phyloP scores from a whole-genome alignment of 2,329 filamentous ascomycete species.

The Pezicula neosporulosa region DNA sequence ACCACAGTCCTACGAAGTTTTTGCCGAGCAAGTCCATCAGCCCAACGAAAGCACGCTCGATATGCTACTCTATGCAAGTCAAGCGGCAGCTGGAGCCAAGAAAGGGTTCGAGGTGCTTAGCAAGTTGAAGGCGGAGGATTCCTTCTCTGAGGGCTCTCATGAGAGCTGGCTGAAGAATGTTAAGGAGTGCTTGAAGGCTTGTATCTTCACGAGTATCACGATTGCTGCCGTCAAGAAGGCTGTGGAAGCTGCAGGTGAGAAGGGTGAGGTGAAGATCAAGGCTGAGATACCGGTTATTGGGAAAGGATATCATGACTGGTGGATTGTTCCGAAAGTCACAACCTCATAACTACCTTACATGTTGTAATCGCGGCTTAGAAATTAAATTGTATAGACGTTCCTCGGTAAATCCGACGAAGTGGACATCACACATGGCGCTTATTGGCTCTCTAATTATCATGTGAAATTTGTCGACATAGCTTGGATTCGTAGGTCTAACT shows the following conservation, averaged over 20 bases:
- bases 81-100: slow-evolving; percentile 34
- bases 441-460: too few relatives aligned
- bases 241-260: slow-evolving; percentile 33
- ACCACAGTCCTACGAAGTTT: slow-evolving; percentile 50
- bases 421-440: too few relatives aligned
- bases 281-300: slow-evolving; percentile 50
- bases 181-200: slow-evolving; percentile 63
- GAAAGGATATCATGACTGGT: slow-evolving; percentile 60
- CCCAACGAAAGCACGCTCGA: slow-evolving; percentile 30
- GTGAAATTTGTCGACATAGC: too few relatives aligned
- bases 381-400: too few relatives aligned
- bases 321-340: slow-evolving; percentile 51
- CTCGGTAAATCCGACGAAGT: too few relatives aligned
- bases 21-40: slow-evolving; percentile 40
- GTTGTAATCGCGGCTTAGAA: too few relatives aligned
- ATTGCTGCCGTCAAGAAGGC: slow-evolving; percentile 58
- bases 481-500: too few relatives aligned
- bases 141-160: slow-evolving; percentile 54
- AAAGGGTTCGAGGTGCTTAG: slow-evolving; percentile 54
- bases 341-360: not conserved
- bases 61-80: slow-evolving; percentile 29
- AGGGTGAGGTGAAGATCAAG: slow-evolving; percentile 32
- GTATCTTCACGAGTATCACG: slow-evolving; percentile 66
- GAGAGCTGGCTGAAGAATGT: slow-evolving; percentile 58
- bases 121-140: slow-evolving; percentile 46